Evolutionary conservation across 2,329 filamentous ascomycete species (phyloP).

Genomic region (Sclerotiophoma versabilis): DNA sequence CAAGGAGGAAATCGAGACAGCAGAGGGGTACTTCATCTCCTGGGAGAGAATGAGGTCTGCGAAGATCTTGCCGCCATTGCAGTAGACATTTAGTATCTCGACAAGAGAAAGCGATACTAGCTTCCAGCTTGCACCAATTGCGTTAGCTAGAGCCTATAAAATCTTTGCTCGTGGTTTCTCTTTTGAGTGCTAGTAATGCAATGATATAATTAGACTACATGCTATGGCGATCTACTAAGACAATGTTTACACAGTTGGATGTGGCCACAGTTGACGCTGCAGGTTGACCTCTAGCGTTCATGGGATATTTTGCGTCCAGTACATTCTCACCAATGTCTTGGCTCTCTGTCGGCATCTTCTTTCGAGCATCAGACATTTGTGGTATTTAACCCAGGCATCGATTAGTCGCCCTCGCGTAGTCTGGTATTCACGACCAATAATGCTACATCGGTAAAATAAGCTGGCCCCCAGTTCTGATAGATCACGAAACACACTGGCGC

Average conservation of each 20-base stretch:
- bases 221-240: too few relatives aligned
- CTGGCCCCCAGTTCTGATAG: too few relatives aligned
- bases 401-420: too few relatives aligned
- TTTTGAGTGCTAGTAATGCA: background rate
- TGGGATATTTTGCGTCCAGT: background rate
- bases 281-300: background rate
- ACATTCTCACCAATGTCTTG: too few relatives aligned
- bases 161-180: background rate
- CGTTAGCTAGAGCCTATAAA: background rate
- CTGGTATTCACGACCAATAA: too few relatives aligned
- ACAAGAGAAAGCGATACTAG: background rate
- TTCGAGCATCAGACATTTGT: too few relatives aligned
- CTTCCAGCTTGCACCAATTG: background rate
- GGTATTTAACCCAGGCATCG: too few relatives aligned
- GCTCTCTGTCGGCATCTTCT: too few relatives aligned
- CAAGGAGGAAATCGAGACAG: conserved; percentile 50
- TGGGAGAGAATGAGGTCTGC: conserved; percentile 56
- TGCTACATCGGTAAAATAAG: too few relatives aligned
- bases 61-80: conserved; percentile 33
- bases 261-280: background rate
- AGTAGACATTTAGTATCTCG: background rate
- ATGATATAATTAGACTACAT: background rate
- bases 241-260: background rate
- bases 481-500: too few relatives aligned
- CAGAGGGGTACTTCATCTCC: conserved; percentile 50